A percentile compares a stretch with the other conserved stretches of the same genome.
phyloP scores from a whole-genome alignment of 805 yeast genomes.

The Grigorovia yakushimaensis region DNA sequence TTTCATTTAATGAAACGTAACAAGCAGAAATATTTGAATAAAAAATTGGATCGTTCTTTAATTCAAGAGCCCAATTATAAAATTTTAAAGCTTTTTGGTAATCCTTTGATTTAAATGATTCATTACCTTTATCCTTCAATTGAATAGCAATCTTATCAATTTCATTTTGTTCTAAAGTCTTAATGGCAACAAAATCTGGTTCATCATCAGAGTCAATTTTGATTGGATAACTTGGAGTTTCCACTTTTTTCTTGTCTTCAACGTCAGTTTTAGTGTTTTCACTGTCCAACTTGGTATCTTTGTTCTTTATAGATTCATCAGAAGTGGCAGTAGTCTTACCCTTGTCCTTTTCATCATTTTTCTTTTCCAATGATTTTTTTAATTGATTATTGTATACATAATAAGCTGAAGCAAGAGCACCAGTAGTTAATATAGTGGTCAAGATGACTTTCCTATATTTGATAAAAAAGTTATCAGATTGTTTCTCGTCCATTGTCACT shows the following conservation, averaged over 20 bases:
- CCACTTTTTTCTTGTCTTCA: constrained; percentile 77
- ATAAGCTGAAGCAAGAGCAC: constrained; percentile 55
- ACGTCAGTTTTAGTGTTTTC: too few species aligned
- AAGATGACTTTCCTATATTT: constrained; percentile 52
- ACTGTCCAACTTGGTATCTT: too few species aligned
- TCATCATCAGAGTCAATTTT: constrained; percentile 46
- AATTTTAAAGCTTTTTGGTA: constrained; percentile 67
- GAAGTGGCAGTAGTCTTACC: constrained; percentile 1
- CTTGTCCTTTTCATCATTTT: constrained; percentile 1
- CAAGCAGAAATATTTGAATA: constrained; percentile 96
- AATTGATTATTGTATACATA: constrained; percentile 34
- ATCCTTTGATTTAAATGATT: constrained; percentile 57
- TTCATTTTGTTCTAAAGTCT: constrained; percentile 38
- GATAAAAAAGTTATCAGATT: background rate
- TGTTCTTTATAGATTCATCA: constrained; percentile 60
- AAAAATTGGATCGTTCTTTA: constrained; percentile 77
- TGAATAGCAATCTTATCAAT: constrained; percentile 59
- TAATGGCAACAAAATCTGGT: constrained; percentile 43
- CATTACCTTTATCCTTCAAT: constrained; percentile 86
- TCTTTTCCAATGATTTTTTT: constrained; percentile 5
- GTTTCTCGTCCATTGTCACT: background rate
- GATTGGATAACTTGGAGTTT: constrained; percentile 36
- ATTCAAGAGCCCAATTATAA: constrained; percentile 67
- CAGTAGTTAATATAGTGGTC: constrained; percentile 53
- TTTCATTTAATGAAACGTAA: constrained; percentile 70